A percentile compares a stretch with the other conserved stretches of the same genome.
These are phyloP conservation scores for Mortierella claussenii DNA, from an alignment of 192 early-diverging fungal genomes.

Conservation along the genomic window DNA sequence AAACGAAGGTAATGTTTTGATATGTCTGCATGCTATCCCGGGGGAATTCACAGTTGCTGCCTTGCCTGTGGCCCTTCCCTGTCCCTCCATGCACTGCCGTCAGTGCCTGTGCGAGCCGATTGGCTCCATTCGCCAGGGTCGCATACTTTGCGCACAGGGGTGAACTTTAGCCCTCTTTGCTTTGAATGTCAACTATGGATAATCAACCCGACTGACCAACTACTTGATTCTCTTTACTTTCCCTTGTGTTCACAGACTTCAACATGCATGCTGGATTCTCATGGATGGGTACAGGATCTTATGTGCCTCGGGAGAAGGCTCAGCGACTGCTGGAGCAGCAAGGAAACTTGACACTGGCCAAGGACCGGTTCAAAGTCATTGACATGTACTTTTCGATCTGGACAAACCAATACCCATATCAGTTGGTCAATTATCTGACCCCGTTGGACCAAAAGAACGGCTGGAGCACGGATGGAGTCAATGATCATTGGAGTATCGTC, in stretches of 20 bases:
- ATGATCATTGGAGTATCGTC: slow-evolving; percentile 59
- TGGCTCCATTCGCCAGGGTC: no score
- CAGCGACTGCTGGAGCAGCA: slow-evolving; percentile 62
- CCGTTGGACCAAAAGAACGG: slow-evolving; percentile 54
- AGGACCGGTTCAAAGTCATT: slow-evolving; percentile 56
- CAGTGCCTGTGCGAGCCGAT: no score
- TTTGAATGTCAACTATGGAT: no score
- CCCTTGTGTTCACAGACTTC: slow-evolving; percentile 26
- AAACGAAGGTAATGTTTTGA: slow-evolving; percentile 55
- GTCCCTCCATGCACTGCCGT: no score
- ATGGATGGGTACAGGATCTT: slow-evolving; percentile 64
- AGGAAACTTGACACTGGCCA: slow-evolving; percentile 58
- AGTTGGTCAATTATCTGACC: slow-evolving; percentile 59
- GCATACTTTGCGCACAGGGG: no score
- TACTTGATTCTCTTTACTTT: no score
- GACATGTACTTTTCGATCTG: slow-evolving; percentile 70
- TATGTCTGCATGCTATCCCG: no score
- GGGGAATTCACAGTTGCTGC: no score
- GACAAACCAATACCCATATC: slow-evolving; percentile 70
- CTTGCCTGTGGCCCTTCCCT: no score
- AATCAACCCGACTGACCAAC: no score
- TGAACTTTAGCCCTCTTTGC: no score
- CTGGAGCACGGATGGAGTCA: slow-evolving; percentile 56
- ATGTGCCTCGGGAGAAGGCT: slow-evolving; percentile 58
- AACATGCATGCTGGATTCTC: slow-evolving; percentile 66